These are phyloP conservation scores for Erodium trifolium DNA, from an alignment of 441 rosid species.

Conservation along the genomic window DNA sequence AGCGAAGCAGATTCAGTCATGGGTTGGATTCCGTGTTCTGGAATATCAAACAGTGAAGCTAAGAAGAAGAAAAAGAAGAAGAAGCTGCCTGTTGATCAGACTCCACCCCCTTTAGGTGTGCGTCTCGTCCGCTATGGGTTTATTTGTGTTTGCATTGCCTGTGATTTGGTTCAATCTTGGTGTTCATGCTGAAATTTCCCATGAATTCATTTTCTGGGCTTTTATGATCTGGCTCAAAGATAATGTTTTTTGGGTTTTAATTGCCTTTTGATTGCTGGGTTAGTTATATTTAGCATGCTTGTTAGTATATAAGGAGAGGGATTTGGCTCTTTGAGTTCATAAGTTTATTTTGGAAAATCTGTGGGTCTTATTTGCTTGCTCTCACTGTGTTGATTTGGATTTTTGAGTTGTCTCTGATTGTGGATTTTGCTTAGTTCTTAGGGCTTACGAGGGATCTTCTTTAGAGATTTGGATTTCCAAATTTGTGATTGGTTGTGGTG, in stretches of 20 bases:
- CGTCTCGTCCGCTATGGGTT: too few species aligned
- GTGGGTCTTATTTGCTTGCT: background rate
- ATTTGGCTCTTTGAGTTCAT: background rate
- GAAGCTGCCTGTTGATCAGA: constrained; percentile 27
- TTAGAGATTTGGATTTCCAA: background rate
- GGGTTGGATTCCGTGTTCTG: constrained; percentile 85
- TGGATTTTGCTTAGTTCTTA: background rate
- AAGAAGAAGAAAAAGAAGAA: constrained; percentile 40
- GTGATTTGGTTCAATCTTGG: background rate
- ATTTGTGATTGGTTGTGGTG: background rate
- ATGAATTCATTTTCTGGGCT: constrained; percentile 8
- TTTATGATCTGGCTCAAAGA: constrained; percentile 5
- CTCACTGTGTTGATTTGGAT: background rate
- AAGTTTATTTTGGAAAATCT: background rate
- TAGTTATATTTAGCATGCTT: background rate
- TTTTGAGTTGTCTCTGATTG: background rate
- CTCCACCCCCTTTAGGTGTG: constrained; percentile 43
- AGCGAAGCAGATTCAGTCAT: constrained; percentile 20
- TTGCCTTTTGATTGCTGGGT: constrained; percentile 4
- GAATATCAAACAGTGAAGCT: constrained; percentile 32
- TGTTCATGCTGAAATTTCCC: background rate
- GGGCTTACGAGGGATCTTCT: background rate
- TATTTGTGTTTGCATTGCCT: background rate
- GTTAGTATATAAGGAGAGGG: background rate
- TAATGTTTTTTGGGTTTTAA: background rate